Evolutionary conservation across 1,139 yeast species (phyloP).

Genomic region (Kodamaea sp.): DNA sequence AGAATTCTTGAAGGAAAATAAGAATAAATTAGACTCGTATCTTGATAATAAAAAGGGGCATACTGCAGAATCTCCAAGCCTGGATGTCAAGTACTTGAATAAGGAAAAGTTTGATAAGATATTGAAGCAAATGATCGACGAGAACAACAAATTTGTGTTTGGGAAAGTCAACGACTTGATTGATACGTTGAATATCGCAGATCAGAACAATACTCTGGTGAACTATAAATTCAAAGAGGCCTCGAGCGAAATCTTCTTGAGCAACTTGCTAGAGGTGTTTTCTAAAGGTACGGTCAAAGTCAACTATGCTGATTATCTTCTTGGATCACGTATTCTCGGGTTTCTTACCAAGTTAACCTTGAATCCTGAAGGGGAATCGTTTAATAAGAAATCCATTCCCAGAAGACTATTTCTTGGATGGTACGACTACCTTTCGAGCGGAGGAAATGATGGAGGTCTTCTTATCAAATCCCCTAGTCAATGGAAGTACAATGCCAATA

Average conservation of each 20-base stretch:
- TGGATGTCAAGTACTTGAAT: constrained; percentile 15
- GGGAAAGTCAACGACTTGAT: constrained; percentile 30
- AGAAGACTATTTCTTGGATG: constrained; percentile 40
- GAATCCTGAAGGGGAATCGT: constrained; percentile 3
- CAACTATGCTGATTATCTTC: constrained; percentile 44
- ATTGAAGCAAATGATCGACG: constrained; percentile 22
- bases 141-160: constrained; percentile 27
- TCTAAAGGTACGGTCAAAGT: constrained; percentile 39
- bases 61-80: not conserved
- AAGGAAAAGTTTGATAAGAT: constrained; percentile 24
- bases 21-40: constrained; percentile 20
- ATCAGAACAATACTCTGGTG: constrained; percentile 2
- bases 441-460: constrained; percentile 12
- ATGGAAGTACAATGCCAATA: constrained; percentile 43
- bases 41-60: constrained; percentile 13
- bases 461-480: constrained; percentile 14
- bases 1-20: constrained; percentile 22
- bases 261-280: constrained; percentile 31
- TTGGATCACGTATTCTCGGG: constrained; percentile 45
- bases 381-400: constrained; percentile 17
- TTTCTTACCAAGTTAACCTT: constrained; percentile 31
- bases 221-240: constrained; percentile 8
- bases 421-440: constrained; percentile 36
- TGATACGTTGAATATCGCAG: constrained; percentile 22
- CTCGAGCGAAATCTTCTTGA: constrained; percentile 14